Evolutionary conservation across 768 basidiomycete genomes (phyloP).

Genomic region (Daedaleopsis nitida): DNA sequence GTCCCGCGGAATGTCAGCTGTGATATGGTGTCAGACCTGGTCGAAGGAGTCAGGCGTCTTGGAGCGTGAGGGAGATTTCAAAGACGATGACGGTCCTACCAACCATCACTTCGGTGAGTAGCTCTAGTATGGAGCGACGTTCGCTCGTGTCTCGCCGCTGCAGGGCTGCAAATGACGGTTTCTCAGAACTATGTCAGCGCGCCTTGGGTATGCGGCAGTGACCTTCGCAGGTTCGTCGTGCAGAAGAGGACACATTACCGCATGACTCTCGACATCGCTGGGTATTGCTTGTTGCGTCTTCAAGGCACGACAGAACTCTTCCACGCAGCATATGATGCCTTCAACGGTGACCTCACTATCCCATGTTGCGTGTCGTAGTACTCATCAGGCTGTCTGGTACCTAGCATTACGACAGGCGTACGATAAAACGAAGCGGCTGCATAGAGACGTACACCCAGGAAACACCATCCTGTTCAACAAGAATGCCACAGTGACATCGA

Average conservation of each 20-base stretch:
- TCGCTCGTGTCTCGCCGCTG: too few relatives aligned
- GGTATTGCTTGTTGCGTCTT: background rate
- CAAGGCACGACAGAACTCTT: constrained; percentile 1
- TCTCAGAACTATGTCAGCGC: background rate
- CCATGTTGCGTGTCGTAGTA: background rate
- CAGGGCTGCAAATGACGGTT: background rate
- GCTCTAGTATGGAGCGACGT: too few relatives aligned
- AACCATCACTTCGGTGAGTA: background rate
- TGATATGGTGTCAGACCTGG: too few relatives aligned
- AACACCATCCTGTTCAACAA: background rate
- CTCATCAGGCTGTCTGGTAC: background rate
- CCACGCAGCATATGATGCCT: background rate
- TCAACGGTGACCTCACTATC: background rate
- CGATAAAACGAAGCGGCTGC: background rate
- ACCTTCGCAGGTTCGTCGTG: background rate
- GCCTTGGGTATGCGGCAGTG: background rate
- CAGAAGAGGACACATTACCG: background rate
- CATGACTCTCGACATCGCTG: background rate
- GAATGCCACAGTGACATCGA: background rate
- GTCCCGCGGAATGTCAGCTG: too few relatives aligned
- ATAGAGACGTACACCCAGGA: background rate
- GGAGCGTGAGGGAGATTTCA: constrained; percentile 6
- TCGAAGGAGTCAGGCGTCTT: background rate
- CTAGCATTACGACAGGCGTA: background rate
- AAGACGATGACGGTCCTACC: background rate